Base-by-base conservation (phyloP, 768 basidiomycete species). In the Mycena haematopus region DNA sequence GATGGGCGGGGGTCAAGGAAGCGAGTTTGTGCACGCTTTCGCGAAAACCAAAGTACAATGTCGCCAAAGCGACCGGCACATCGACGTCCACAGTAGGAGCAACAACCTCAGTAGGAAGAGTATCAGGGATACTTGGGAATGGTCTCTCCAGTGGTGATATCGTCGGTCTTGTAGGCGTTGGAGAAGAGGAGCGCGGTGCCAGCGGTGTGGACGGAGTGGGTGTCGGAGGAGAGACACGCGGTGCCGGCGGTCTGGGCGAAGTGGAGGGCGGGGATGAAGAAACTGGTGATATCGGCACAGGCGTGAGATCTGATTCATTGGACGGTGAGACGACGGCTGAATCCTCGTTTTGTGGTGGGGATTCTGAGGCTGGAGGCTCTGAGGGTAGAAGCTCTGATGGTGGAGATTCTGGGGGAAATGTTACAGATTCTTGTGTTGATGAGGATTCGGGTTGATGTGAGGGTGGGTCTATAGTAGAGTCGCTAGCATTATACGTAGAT, bases 31-130 rank as follows among this genome's bases (percentile, higher is more conserved):
- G 76, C 15, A 82, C 70, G 59, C 81, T 83, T 45, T 79, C 77
- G 22, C 75, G 79, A 56, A 83, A 88, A 59, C 82, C 79, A 40
- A 76, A 68, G 68, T 85, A 88, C 11, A 87, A 73, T 19, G 76
- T 70, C n/a, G 77, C 75, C 11, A 90, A 66, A 36, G 55, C 10
- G 10, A 21, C 6, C 8, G 38, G 24, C 14, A 40, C 22, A 14
- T 58, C 40, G 27, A 17, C 4, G 31, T 52, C 56, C n/a, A n/a
- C 27, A 24, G 17, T 15, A 24, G 31, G 25, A 17, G 15, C 38
- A 21, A 17, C 19, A n/a, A 42, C 40, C 7, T 35, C 22, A 40
- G 36, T 31, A 29, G 45, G 22, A 24, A 8, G 52, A 8, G 21
- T 14, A 24, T 55, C 27, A 22, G 52, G 45, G 42, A 27, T 21